phyloP scores from a whole-genome alignment of 2,329 filamentous ascomycete genomes.

The Zarea fungicola region DNA sequence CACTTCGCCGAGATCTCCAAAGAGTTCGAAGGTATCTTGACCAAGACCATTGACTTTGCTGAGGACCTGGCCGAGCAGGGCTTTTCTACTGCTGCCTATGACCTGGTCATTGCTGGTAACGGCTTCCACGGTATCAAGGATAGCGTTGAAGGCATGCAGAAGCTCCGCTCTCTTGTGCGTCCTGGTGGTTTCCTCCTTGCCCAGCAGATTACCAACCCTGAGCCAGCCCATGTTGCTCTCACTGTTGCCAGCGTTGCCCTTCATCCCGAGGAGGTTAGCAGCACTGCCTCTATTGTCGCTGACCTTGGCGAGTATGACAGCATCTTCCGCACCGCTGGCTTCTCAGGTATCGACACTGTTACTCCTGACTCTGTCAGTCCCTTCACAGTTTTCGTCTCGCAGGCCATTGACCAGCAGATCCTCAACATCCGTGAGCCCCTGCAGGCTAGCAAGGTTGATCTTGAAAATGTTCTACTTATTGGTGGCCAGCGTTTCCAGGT shows the following conservation, averaged over 20 bases:
- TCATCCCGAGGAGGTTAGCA: slow-evolving; percentile 7
- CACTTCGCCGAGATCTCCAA: slow-evolving; percentile 10
- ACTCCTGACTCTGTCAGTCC: slow-evolving; percentile 11
- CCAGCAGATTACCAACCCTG: slow-evolving; percentile 10
- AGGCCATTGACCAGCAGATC: slow-evolving; percentile 14
- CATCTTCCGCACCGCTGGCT: slow-evolving; percentile 12
- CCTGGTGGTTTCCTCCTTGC: slow-evolving; percentile 14
- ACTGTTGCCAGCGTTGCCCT: slow-evolving; percentile 8
- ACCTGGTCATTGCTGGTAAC: slow-evolving; percentile 12
- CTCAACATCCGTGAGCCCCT: slow-evolving; percentile 12
- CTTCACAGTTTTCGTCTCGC: slow-evolving; percentile 13
- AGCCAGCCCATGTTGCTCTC: slow-evolving; percentile 6
- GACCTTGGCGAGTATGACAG: slow-evolving; percentile 10
- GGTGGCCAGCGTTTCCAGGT: slow-evolving; percentile 13
- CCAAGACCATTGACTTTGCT: slow-evolving; percentile 10
- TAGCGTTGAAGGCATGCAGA: slow-evolving; percentile 6
- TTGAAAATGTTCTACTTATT: slow-evolving; percentile 13
- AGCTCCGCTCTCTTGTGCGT: slow-evolving; percentile 12
- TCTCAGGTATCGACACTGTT: slow-evolving; percentile 15
- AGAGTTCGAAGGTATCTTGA: slow-evolving; percentile 2
- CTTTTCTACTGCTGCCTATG: slow-evolving; percentile 7
- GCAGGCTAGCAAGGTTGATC: slow-evolving; percentile 7
- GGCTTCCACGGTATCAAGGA: slow-evolving; percentile 8
- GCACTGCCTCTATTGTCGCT: slow-evolving; percentile 9
- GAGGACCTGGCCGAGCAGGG: slow-evolving; percentile 12